Evolutionary conservation across 192 early-diverging fungal species (phyloP), one percentile per base, ranked within the genome.

Genomic region (Entomortierella parvispora): DNA sequence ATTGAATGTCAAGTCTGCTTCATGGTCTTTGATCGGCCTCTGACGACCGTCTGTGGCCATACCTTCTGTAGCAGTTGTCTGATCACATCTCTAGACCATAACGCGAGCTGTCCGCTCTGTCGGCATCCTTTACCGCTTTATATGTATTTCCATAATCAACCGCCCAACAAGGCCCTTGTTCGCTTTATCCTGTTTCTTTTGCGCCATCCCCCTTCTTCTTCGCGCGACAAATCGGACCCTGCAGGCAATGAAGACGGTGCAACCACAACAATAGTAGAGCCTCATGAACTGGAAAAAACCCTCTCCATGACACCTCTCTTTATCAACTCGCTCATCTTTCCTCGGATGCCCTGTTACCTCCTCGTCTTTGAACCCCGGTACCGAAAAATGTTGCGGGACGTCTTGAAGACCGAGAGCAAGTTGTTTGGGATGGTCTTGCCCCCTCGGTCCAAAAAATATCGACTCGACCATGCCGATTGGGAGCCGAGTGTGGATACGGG

Each of bases 311-410:
- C 85, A 14, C 90, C 90, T 0, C 80, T 92, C 0, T 88, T 92
- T 66, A 69, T 88, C 44, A 84, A 81, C 66, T 79, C 80, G 1
- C 75, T 90, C 28, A 77, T 86, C 15, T 85, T 90, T 26, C 90
- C 90, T 18, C 74, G 80, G 20, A 82, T 85, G 52, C 87, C 85
- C 2, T 86, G 83, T 49, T 87, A 80, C 31, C 80, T 92, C 32
- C 83, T 90, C 56, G 67, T 92, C 33, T 90, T 89, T 59, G 90
- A 91, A 54, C 88, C 86, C 15, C 84, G 84, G 20, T 92, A 92
- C 62, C 75, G 86, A 7, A 76, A 84, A 14, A 84, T 92, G 87
- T 60, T 92, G 0, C 80, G 86, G 42, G 69, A 82, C 17, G 68
- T 81, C 31, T 63, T 86, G 52, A 75, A 79, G 44, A 80, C 82